Base-by-base conservation (phyloP, 352 stramenopile species). In the Phytophthora melonis region DNA sequence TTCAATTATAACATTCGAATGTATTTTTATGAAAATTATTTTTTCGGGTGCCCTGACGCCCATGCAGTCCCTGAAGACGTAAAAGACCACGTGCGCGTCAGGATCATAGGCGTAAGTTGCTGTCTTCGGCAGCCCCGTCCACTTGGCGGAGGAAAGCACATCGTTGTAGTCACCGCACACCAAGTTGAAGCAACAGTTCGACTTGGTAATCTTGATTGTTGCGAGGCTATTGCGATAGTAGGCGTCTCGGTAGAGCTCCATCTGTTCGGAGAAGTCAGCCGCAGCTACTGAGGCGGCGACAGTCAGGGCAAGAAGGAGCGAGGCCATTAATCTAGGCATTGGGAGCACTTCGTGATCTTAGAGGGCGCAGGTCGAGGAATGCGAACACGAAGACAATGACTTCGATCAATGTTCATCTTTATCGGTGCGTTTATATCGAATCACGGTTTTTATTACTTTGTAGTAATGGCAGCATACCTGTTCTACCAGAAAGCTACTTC, bases 121-220 rank as follows among this genome's bases (percentile, higher is more conserved):
- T 1, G 39, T 32, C 5, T 21, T 47, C 3, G 67, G 68, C 39
- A 74, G 54, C 0, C 62, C 62, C n/a, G 45, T 66, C 68, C 68
- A 74, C 25, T 74, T 47, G 3, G 66, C 68, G 1, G 68, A 74
- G 14, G 68, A 74, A 16, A 74, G 10, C 16, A 41, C 55, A 27
- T 70, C 36, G 9, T 74, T 62, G n/a, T 66, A 70, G 32, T 43
- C 8, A 0, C 43, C 43, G 9, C 68, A 74, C 2, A 30, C 54
- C 53, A 74, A 16, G 36, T 74, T 74, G 61, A 66, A 74, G 25
- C 68, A 74, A n/a, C 47, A 55, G n/a, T 74, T 74, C 1, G 68
- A 41, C 61, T 61, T 65, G 14, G 32, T 32, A 21, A 74, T 70
- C 5, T 13, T 7, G 19, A 74, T 54, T 34, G 66, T 9, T 4